phyloP scores from a whole-genome alignment of 2,329 filamentous ascomycete genomes.

The Aspergillus unguis region DNA sequence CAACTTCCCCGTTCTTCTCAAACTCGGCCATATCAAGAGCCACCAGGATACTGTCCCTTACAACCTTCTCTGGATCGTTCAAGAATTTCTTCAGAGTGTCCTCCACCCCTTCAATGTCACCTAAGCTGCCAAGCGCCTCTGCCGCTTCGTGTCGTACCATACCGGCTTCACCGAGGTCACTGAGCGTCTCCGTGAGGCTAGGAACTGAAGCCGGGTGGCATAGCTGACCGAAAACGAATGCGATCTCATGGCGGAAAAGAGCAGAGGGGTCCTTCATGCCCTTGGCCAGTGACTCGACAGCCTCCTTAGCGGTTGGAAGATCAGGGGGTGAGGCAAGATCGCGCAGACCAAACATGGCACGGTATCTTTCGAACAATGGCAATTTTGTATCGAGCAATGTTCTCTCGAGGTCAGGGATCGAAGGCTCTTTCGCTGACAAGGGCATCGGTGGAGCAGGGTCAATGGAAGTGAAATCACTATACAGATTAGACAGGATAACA shows the following conservation, averaged over 20 bases:
- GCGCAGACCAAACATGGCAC: constrained; percentile 95
- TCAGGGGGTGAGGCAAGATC: constrained; percentile 93
- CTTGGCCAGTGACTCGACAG: constrained; percentile 77
- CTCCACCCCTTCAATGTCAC: constrained; percentile 90
- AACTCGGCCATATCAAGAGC: constrained; percentile 98
- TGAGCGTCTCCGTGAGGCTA: constrained; percentile 73
- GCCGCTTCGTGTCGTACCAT: constrained; percentile 99
- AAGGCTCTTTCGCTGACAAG: constrained; percentile 57
- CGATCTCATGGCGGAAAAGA: constrained; percentile 95
- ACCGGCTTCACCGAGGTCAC: constrained; percentile 75
- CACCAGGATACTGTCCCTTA: constrained; percentile 90
- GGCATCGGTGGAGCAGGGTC: constrained; percentile 90
- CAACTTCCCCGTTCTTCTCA: constrained; percentile 80
- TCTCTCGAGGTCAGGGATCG: constrained; percentile 71
- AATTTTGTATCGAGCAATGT: constrained; percentile 73
- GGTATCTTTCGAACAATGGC: constrained; percentile 87
- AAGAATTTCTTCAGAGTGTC: constrained; percentile 78
- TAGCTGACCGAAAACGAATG: constrained; percentile 96
- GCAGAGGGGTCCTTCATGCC: constrained; percentile 84
- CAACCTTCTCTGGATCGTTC: constrained; percentile 86
- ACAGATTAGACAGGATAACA: constrained; percentile 27
- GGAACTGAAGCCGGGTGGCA: constrained; percentile 96
- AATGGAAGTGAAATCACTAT: constrained; percentile 89
- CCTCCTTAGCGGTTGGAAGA: constrained; percentile 82
- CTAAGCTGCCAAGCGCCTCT: constrained; percentile 89